phyloP scores from a whole-genome alignment of 2,329 filamentous ascomycete species.

The Claviceps fusiformis region DNA sequence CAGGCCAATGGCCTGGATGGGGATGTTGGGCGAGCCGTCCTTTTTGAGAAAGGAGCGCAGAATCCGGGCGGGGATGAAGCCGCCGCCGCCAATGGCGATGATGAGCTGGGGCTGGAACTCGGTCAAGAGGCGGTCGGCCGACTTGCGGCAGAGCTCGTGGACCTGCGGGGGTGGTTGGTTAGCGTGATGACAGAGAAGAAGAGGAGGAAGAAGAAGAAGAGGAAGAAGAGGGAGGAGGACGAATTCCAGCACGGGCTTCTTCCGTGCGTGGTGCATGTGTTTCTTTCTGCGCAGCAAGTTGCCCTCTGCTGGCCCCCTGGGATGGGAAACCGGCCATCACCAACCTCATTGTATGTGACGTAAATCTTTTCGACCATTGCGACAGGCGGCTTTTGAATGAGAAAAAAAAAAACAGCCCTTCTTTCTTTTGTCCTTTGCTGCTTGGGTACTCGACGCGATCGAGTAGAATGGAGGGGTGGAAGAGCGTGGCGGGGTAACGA shows the following conservation, averaged over 20 bases:
- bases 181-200: too few species aligned
- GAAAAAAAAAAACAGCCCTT: too few species aligned
- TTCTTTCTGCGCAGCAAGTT: too few species aligned
- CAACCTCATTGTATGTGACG: constrained; percentile 83
- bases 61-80: constrained; percentile 93
- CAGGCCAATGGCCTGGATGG: constrained; percentile 96
- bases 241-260: not conserved
- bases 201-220: not conserved
- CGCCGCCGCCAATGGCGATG: constrained; percentile 95
- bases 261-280: not conserved
- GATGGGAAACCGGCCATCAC: constrained; percentile 20
- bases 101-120: constrained; percentile 89
- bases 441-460: not conserved
- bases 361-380: constrained; percentile 77
- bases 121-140: constrained; percentile 67
- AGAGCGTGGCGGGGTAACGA: not conserved
- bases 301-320: too few species aligned
- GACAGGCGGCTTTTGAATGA: constrained; percentile 9
- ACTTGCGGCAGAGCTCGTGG: constrained; percentile 89
- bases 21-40: constrained; percentile 79
- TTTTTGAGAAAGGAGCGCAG: constrained; percentile 94
- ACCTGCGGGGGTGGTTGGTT: constrained; percentile 40
- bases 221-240: too few species aligned
- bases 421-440: not conserved
- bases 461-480: not conserved